These are phyloP conservation scores for Aspergillus luchuensis DNA, from an alignment of 2,329 filamentous ascomycete genomes.

Conservation along the genomic window DNA sequence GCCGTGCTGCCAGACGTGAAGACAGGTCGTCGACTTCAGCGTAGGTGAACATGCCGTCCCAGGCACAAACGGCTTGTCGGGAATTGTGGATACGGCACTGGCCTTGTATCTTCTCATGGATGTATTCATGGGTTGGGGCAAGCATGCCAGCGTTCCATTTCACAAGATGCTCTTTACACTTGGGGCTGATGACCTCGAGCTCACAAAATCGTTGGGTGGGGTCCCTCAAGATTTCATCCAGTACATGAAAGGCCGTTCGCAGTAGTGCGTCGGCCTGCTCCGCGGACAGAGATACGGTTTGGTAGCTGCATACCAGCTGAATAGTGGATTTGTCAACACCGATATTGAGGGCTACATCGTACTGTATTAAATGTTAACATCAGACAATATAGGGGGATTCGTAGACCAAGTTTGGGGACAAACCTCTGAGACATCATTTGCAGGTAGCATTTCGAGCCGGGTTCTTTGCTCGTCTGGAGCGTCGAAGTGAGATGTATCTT, in stretches of 20 bases:
- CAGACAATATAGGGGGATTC: not conserved
- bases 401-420: not conserved
- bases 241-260: not conserved
- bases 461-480: not conserved
- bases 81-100: not conserved
- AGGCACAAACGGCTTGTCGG: not conserved
- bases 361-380: not conserved
- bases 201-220: not conserved
- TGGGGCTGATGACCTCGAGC: not conserved
- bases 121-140: not conserved
- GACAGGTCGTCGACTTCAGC: constrained; percentile 15
- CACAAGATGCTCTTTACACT: not conserved
- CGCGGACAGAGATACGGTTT: not conserved
- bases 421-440: not conserved
- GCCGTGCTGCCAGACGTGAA: not conserved
- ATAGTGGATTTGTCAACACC: not conserved
- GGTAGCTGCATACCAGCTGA: not conserved
- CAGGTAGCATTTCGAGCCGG: not conserved
- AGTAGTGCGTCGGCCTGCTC: not conserved
- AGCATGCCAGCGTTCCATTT: not conserved
- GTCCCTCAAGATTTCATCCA: not conserved
- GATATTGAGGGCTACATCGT: not conserved
- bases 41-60: constrained; percentile 4
- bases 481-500: not conserved
- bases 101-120: not conserved